phyloP scores from a whole-genome alignment of 352 stramenopile genomes.

The Phytophthora pseudosyringae region DNA sequence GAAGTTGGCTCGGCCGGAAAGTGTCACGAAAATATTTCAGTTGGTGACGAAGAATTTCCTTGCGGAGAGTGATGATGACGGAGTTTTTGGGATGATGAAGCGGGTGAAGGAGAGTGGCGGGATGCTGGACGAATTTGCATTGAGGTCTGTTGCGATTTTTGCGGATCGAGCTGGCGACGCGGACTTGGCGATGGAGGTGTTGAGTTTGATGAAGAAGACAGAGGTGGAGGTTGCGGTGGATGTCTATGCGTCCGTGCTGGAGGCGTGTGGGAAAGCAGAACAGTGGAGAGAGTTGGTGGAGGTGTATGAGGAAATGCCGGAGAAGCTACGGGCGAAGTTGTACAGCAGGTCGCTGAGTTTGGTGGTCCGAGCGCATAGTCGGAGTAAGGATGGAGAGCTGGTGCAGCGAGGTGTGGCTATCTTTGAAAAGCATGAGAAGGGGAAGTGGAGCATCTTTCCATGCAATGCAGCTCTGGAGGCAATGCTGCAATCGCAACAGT shows the following conservation, averaged over 20 bases:
- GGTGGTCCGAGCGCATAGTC: neutral
- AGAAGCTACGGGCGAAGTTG: neutral
- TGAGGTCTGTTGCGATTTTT: neutral
- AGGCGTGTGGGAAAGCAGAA: neutral
- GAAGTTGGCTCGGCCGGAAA: conserved; percentile 8
- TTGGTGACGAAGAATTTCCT: neutral
- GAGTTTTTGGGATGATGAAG: neutral
- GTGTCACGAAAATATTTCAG: neutral
- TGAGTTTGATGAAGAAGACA: neutral
- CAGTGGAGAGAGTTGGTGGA: neutral
- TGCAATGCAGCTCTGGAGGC: neutral
- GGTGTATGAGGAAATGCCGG: conserved; percentile 1
- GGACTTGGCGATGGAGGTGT: neutral
- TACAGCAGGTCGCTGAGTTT: neutral
- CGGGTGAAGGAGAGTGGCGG: neutral
- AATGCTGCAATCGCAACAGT: neutral
- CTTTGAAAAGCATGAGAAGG: neutral
- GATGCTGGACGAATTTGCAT: neutral
- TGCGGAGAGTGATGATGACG: neutral
- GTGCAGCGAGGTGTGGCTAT: neutral
- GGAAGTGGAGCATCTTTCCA: neutral
- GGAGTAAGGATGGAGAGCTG: neutral
- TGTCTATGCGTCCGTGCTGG: neutral
- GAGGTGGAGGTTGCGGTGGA: neutral
- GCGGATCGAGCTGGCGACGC: neutral